These are phyloP conservation scores for Neopestalotiopsis sp. DNA, from an alignment of 2,329 filamentous ascomycete genomes.

Conservation along the genomic window DNA sequence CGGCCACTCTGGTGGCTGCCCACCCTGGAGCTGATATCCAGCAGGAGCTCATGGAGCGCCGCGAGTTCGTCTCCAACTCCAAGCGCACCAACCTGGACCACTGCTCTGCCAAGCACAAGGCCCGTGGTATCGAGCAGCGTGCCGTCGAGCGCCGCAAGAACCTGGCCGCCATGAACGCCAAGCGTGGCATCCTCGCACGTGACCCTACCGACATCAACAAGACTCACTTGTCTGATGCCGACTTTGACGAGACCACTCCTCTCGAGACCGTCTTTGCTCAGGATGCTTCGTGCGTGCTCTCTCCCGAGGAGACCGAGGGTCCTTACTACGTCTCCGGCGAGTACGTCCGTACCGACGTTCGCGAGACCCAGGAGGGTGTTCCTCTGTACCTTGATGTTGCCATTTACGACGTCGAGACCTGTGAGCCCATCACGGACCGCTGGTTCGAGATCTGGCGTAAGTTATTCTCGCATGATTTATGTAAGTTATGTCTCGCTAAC, in stretches of 20 bases:
- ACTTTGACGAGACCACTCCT: constrained; percentile 39
- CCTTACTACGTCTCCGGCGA: constrained; percentile 60
- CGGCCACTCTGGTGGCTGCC: constrained; percentile 13
- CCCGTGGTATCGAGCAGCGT: constrained; percentile 10
- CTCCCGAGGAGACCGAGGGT: constrained; percentile 57
- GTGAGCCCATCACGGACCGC: constrained; percentile 51
- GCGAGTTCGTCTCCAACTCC: constrained; percentile 8
- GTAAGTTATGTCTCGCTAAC: background rate
- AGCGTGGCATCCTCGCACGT: constrained; percentile 26
- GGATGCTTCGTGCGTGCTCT: constrained; percentile 53
- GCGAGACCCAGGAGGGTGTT: constrained; percentile 52
- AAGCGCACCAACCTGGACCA: constrained; percentile 13
- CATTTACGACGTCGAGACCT: constrained; percentile 58
- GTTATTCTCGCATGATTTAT: background rate
- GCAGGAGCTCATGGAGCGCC: constrained; percentile 12
- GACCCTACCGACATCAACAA: constrained; percentile 34
- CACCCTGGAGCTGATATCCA: constrained; percentile 11
- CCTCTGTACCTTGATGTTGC: constrained; percentile 56
- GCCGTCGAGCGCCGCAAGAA: constrained; percentile 11
- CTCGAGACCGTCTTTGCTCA: constrained; percentile 43
- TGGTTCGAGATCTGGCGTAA: constrained; percentile 57
- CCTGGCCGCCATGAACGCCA: constrained; percentile 6
- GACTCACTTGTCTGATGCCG: constrained; percentile 36
- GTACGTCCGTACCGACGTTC: constrained; percentile 52
- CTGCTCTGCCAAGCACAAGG: constrained; percentile 13